Conservation (phyloP, 2,329 filamentous ascomycete species). For the Sporothrix pseudoabietina region DNA sequence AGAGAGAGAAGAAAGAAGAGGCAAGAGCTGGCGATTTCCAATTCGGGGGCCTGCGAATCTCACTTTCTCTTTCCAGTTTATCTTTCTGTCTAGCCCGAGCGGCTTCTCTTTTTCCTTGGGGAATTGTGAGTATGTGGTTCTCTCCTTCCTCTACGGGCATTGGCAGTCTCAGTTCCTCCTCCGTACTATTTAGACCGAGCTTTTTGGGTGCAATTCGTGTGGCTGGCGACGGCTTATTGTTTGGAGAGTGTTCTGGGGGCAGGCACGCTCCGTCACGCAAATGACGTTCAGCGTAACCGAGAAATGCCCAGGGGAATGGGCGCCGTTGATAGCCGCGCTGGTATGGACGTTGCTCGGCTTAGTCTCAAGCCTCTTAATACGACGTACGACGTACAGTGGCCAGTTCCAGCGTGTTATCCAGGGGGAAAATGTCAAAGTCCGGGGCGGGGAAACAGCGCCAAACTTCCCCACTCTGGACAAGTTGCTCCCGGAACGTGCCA, state of each 20-base stretch:
- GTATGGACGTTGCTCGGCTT: constrained; percentile 10
- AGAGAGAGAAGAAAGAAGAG: background rate
- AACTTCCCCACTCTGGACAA: background rate
- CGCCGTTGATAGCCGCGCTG: constrained; percentile 32
- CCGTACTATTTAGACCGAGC: constrained; percentile 24
- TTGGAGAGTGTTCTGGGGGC: background rate
- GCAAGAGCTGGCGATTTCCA: constrained; percentile 6
- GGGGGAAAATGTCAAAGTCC: constrained; percentile 25
- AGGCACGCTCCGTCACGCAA: constrained; percentile 22
- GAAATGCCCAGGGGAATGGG: constrained; percentile 19
- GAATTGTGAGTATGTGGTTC: background rate
- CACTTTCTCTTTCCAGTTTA: background rate
- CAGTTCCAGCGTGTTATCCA: background rate
- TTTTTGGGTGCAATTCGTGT: constrained; percentile 18
- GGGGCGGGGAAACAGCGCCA: constrained; percentile 9
- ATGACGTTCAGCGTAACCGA: constrained; percentile 25
- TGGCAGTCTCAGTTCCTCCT: background rate
- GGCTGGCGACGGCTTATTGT: constrained; percentile 34
- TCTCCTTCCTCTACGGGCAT: constrained; percentile 13
- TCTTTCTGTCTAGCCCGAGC: background rate
- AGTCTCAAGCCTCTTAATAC: background rate
- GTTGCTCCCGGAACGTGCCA: constrained; percentile 22
- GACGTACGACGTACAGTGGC: background rate
- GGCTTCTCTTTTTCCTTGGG: background rate
- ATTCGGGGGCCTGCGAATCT: background rate